phyloP scores from a whole-genome alignment of 2,329 filamentous ascomycete genomes.

The Colletotrichum sp. region DNA sequence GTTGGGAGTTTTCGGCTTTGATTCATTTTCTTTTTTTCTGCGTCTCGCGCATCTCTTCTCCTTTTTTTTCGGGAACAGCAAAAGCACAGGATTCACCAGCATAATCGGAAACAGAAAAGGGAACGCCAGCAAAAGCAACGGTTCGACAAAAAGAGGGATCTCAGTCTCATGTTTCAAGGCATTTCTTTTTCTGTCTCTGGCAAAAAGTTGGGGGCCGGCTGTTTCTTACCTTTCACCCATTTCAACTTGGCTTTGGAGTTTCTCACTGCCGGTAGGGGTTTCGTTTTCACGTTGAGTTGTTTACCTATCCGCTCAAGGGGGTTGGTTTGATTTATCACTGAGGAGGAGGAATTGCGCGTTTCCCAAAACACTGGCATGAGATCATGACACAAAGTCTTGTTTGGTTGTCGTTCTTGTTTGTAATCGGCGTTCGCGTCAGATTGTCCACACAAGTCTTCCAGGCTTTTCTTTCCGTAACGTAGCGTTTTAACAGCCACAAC shows the following conservation, averaged over 20 bases:
- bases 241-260: neutral
- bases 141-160: neutral
- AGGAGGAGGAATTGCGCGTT: neutral
- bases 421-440: slow-evolving; percentile 10
- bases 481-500: neutral
- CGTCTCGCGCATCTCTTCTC: slow-evolving; percentile 1
- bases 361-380: neutral
- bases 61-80: neutral
- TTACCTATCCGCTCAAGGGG: neutral
- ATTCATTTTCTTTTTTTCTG: neutral
- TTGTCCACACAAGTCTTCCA: neutral
- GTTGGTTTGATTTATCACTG: neutral
- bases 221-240: neutral
- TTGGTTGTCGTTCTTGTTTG: neutral
- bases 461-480: slow-evolving; percentile 10
- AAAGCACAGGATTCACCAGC: neutral
- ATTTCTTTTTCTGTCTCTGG: slow-evolving; percentile 3
- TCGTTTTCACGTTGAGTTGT: neutral
- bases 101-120: neutral
- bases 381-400: neutral
- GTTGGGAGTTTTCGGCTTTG: slow-evolving; percentile 5
- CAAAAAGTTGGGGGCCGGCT: neutral
- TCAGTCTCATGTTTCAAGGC: slow-evolving; percentile 1
- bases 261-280: neutral
- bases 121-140: neutral